Evolutionary conservation across 305 asterid species (phyloP).

Genomic region (Fraxinus albicans): DNA sequence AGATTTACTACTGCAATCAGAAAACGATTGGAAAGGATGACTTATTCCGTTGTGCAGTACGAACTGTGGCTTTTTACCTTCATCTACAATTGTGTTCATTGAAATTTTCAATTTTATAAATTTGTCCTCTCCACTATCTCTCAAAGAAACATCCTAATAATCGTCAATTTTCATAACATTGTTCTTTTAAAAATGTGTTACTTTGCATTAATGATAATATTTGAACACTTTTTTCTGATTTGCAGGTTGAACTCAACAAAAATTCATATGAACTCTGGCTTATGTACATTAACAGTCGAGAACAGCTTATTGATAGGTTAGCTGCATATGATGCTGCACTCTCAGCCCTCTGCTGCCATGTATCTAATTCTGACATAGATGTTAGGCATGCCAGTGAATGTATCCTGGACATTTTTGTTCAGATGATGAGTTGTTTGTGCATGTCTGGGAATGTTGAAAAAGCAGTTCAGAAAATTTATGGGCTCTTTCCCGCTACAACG

Average conservation of each 20-base stretch:
- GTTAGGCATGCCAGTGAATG: constrained; percentile 31
- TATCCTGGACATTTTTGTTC: constrained; percentile 47
- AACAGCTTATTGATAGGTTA: constrained; percentile 36
- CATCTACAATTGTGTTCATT: background rate
- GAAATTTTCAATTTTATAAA: background rate
- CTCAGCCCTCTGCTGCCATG: constrained; percentile 30
- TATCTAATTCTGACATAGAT: constrained; percentile 27
- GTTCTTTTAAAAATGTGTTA: background rate
- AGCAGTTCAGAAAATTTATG: constrained; percentile 40
- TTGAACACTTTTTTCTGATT: background rate
- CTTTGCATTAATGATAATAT: background rate
- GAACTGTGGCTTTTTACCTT: constrained; percentile 13
- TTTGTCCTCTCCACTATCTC: background rate
- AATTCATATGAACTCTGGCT: constrained; percentile 52
- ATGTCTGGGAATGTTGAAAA: constrained; percentile 39
- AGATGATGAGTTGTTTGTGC: constrained; percentile 46
- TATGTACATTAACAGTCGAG: constrained; percentile 45
- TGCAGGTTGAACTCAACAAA: constrained; percentile 39
- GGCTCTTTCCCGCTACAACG: constrained; percentile 27
- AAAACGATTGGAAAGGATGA: constrained; percentile 43
- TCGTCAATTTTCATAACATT: background rate
- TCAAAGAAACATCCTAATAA: background rate
- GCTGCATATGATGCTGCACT: constrained; percentile 50
- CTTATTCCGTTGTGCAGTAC: constrained; percentile 44
- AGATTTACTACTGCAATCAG: constrained; percentile 45